Evolutionary conservation across 371 early-diverging fungal genomes (phyloP), one percentile per base, ranked within the genome.

Genomic region (Mortierella sp.): DNA sequence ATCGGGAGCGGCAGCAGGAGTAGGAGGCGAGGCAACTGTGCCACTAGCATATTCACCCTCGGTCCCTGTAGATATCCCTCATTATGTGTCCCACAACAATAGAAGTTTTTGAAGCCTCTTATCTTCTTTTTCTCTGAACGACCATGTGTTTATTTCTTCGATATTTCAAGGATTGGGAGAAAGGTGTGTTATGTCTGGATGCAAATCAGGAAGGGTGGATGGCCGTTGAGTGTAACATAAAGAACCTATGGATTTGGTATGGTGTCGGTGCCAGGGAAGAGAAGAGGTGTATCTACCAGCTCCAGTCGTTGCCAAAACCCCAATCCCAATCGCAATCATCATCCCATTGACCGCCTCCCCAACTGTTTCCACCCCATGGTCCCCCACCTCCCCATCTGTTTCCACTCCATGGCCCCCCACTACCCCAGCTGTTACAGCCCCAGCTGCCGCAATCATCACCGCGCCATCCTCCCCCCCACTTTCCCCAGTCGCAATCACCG

Each of bases 381-480:
- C 49, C 49, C 5, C 49, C 49, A 18, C 49, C 49, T 14, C 24
- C 73, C 51, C 32, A 51, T 4, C 35, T n/a, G 29, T 29, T 49
- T 27, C 46, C 12, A 44, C 11, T 12, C 46, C 46, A 44, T 44
- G 46, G 46, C 0, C 49, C 49, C 5, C 18, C 49, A 18, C 49
- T 16, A 16, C 24, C 73, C 51, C 32, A 51, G 5, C 21, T 14
- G 24, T 70, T 41, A 14, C 43, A 27, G 12, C n/a, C n/a, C 29
- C 58, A 38, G 32, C 46, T 24, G 32, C 43, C 24, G n/a, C 70
- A 70, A 18, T 32, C 41, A 24, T 21, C 70, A 7, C 43, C 71
- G 65, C 72, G 16, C 24, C 75, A 43, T 8, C 41, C 29, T 48
- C 51, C 72, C 3, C 70, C 75, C 71, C 72, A 75, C 21, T 51